A percentile compares a stretch with the other conserved stretches of the same genome.
These are phyloP conservation scores for Ceriops decandra DNA, from an alignment of 345 rosid genomes.

Conservation along the genomic window DNA sequence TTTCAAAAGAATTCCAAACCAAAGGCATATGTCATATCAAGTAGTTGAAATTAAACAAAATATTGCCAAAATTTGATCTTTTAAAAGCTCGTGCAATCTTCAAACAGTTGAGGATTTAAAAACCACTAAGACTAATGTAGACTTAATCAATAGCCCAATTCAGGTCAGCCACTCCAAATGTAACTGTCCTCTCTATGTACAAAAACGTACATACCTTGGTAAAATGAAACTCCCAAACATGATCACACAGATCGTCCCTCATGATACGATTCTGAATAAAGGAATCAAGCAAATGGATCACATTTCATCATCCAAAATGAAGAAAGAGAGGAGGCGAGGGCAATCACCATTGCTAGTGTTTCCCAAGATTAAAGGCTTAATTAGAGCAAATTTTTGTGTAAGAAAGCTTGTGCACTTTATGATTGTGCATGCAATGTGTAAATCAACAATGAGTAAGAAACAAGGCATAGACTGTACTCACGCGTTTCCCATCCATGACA, in stretches of 20 bases:
- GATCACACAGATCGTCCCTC: constrained; percentile 58
- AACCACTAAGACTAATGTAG: neutral
- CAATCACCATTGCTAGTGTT: neutral
- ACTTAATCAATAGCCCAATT: neutral
- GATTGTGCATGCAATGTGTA: no score
- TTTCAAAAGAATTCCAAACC: no score
- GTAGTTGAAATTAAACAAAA: neutral
- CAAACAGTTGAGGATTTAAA: constrained; percentile 1
- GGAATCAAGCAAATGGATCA: constrained; percentile 6
- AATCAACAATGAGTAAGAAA: no score
- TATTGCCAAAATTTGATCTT: neutral
- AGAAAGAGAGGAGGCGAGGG: no score
- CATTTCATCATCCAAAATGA: no score
- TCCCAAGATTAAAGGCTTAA: neutral
- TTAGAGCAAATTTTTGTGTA: neutral
- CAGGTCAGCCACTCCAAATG: neutral
- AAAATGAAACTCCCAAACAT: constrained; percentile 60
- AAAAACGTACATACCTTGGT: constrained; percentile 32
- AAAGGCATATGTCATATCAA: neutral
- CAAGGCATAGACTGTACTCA: constrained; percentile 21
- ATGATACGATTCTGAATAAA: constrained; percentile 44
- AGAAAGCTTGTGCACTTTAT: no score
- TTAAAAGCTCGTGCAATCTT: constrained; percentile 1
- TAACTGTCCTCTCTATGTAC: neutral
- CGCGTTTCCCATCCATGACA: constrained; percentile 51